Evolutionary conservation across 139 green algal species (phyloP).

Genomic region (Chlamydomonas schloesseri): DNA sequence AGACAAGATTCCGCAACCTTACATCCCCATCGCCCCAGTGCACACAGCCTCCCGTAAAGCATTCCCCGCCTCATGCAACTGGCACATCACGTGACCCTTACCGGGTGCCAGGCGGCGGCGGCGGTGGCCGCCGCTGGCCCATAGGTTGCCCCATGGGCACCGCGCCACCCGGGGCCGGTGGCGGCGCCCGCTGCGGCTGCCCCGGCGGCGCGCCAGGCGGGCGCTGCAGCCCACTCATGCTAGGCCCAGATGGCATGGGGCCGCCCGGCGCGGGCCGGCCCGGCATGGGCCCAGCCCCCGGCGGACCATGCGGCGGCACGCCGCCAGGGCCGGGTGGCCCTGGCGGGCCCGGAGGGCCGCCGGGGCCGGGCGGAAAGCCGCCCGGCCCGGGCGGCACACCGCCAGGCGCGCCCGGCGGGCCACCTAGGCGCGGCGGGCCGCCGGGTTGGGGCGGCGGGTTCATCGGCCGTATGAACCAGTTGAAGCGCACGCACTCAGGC

Average conservation of each 20-base stretch:
- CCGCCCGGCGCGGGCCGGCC: neutral
- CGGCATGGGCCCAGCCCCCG: no score
- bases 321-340: neutral
- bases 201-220: neutral
- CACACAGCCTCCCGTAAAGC: no score
- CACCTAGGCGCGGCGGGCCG: neutral
- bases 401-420: neutral
- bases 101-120: constrained; percentile 15
- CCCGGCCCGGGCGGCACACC: neutral
- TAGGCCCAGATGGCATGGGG: neutral
- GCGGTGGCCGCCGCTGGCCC: constrained; percentile 17
- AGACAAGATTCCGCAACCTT: no score
- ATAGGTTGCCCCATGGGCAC: constrained; percentile 33
- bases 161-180: neutral
- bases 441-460: neutral
- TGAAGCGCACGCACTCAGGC: constrained; percentile 47
- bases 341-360: neutral
- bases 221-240: constrained; percentile 5
- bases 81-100: no score
- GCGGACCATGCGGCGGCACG: no score
- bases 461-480: constrained; percentile 40
- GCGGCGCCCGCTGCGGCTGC: neutral
- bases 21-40: no score
- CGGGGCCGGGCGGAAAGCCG: neutral
- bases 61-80: no score